Conservation (phyloP, 2,329 filamentous ascomycete genomes). For the Neofusicoccum umdonicola region DNA sequence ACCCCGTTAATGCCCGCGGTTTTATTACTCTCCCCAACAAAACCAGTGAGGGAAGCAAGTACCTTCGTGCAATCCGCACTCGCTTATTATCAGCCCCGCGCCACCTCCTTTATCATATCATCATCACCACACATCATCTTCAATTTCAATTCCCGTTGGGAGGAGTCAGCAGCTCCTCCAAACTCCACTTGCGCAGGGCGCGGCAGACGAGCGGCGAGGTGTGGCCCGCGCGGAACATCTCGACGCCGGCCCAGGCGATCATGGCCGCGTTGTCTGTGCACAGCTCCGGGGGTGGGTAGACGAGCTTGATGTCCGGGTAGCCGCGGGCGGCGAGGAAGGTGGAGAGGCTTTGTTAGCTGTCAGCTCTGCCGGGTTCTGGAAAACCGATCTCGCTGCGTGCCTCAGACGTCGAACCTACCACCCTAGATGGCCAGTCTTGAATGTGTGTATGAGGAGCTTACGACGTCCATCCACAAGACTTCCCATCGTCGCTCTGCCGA, state of each 20-base stretch:
- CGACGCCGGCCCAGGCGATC: slow-evolving; percentile 90
- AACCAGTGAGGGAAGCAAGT: neutral
- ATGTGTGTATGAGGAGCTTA: neutral
- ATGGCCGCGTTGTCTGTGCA: slow-evolving; percentile 98
- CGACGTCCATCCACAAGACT: neutral
- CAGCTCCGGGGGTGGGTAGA: slow-evolving; percentile 71
- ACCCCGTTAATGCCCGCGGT: neutral
- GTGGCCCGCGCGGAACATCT: slow-evolving; percentile 83
- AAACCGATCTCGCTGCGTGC: neutral
- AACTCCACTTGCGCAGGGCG: slow-evolving; percentile 37
- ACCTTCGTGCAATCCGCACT: neutral
- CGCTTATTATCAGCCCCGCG: neutral
- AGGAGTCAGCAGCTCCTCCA: slow-evolving; percentile 22
- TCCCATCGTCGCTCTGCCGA: neutral
- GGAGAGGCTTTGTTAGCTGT: slow-evolving; percentile 35
- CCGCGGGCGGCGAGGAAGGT: slow-evolving; percentile 66
- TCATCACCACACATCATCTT: neutral
- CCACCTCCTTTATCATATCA: slow-evolving; percentile 7
- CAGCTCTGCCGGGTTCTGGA: too few species aligned
- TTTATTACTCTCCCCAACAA: slow-evolving; percentile 3
- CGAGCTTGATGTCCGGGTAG: slow-evolving; percentile 58
- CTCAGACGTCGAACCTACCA: neutral
- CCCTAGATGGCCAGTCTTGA: neutral
- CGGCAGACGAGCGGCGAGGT: slow-evolving; percentile 28
- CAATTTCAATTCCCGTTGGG: neutral